Conservation (phyloP, 768 basidiomycete species). For the Cystofilobasidium bisporidii region DNA sequence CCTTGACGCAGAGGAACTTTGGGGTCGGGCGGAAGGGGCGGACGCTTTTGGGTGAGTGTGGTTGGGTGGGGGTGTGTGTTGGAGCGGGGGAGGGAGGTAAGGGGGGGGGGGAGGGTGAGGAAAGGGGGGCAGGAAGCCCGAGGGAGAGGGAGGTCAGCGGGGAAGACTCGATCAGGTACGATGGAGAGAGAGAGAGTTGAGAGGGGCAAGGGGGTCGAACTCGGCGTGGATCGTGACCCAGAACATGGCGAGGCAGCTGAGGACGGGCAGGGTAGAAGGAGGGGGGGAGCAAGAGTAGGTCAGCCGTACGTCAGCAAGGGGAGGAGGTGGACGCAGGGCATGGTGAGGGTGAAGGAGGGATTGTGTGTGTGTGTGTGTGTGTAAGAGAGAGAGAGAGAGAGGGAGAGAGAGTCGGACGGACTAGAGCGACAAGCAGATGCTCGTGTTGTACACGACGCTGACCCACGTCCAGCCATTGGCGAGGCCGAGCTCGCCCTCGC, state of each 20-base stretch:
- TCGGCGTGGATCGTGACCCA: slow-evolving; percentile 89
- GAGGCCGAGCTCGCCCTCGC: slow-evolving; percentile 75
- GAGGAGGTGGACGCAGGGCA: not conserved
- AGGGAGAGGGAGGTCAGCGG: slow-evolving; percentile 86
- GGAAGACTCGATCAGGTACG: too few relatives aligned
- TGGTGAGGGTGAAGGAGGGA: too few relatives aligned
- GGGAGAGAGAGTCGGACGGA: slow-evolving; percentile 50
- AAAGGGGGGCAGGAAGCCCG: slow-evolving; percentile 40
- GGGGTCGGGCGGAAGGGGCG: slow-evolving; percentile 59
- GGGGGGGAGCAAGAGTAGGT: too few relatives aligned
- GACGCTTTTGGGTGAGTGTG: too few relatives aligned
- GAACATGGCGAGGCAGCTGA: slow-evolving; percentile 78
- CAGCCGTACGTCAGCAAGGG: too few relatives aligned
- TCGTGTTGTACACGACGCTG: slow-evolving; percentile 53
- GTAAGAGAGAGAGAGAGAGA: not conserved
- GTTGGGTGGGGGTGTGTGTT: too few relatives aligned
- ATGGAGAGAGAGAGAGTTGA: too few relatives aligned
- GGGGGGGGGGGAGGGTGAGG: too few relatives aligned
- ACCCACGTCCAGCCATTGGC: slow-evolving; percentile 87
- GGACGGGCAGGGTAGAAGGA: too few relatives aligned
- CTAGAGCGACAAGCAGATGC: slow-evolving; percentile 41
- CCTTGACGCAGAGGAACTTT: slow-evolving; percentile 97
- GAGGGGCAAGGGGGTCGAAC: slow-evolving; percentile 1
- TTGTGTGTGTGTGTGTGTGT: too few relatives aligned
- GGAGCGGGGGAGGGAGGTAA: too few relatives aligned